A percentile compares a stretch with the other conserved stretches of the same genome.
Evolutionary conservation across 2,329 filamentous ascomycete species (phyloP).

Genomic region (Akanthomyces lecanii): DNA sequence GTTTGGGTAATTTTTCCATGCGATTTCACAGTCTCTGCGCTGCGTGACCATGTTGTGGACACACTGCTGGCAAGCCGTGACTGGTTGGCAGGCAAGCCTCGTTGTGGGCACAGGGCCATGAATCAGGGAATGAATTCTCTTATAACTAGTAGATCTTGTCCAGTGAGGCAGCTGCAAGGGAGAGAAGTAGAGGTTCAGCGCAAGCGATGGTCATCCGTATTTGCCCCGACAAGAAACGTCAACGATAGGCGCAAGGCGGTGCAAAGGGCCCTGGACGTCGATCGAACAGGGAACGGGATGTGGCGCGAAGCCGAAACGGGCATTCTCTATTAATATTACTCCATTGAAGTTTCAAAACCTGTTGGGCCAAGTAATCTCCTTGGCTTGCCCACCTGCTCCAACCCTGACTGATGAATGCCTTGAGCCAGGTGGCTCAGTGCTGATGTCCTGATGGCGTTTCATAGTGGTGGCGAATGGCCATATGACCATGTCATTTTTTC

Average conservation of each 20-base stretch:
- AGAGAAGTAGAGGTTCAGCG: neutral
- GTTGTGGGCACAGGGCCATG: neutral
- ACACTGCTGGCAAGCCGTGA: neutral
- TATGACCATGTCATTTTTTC: neutral
- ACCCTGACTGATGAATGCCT: neutral
- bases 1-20: neutral
- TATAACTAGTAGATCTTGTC: neutral
- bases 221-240: neutral
- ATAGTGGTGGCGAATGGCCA: neutral
- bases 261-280: neutral
- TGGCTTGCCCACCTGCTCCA: neutral
- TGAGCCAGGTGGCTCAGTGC: neutral
- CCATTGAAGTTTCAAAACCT: neutral
- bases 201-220: neutral
- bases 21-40: neutral
- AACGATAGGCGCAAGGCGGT: neutral
- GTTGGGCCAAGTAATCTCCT: neutral
- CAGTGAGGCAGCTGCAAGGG: neutral
- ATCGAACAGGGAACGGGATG: neutral
- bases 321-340: neutral
- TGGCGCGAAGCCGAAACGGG: neutral
- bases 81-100: neutral
- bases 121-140: neutral
- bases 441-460: neutral
- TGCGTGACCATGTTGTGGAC: neutral